phyloP scores from a whole-genome alignment of 2,329 filamentous ascomycete genomes.

The Xenoacremonium recifei region DNA sequence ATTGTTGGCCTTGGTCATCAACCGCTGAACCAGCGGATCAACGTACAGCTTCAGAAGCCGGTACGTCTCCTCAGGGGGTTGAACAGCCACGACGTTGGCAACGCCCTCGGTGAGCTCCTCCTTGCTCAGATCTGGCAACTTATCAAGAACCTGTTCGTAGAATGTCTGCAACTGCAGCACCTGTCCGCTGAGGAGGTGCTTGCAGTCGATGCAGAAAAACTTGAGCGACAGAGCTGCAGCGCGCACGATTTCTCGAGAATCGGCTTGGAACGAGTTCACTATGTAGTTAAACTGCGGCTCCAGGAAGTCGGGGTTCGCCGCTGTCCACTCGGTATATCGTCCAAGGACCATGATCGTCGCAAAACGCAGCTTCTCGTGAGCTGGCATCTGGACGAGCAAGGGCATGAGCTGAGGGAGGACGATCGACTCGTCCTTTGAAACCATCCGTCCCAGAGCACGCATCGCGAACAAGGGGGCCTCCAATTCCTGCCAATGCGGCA shows the following conservation, averaged over 20 bases:
- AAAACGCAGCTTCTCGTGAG: constrained; percentile 97
- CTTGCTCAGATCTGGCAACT: constrained; percentile 80
- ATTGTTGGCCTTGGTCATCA: constrained; percentile 84
- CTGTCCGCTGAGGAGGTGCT: constrained; percentile 77
- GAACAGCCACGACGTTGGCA: constrained; percentile 84
- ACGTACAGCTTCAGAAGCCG: constrained; percentile 87
- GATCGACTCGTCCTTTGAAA: constrained; percentile 80
- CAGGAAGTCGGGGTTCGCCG: constrained; percentile 87
- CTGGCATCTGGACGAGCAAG: constrained; percentile 87
- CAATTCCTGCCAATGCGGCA: constrained; percentile 94
- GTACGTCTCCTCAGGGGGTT: constrained; percentile 78
- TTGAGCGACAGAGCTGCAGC: constrained; percentile 93
- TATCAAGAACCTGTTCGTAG: constrained; percentile 86
- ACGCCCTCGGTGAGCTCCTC: constrained; percentile 97
- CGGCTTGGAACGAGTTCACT: constrained; percentile 85
- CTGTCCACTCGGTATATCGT: constrained; percentile 96
- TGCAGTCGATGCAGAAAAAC: constrained; percentile 96
- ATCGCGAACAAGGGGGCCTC: constrained; percentile 94
- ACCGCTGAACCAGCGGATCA: constrained; percentile 79
- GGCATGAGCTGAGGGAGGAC: constrained; percentile 92
- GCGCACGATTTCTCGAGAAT: constrained; percentile 85
- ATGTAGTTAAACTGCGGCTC: constrained; percentile 95
- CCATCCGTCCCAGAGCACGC: constrained; percentile 95
- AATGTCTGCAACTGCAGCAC: constrained; percentile 87
- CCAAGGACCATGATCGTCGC: constrained; percentile 97